Evolutionary conservation across 2,329 filamentous ascomycete species (phyloP), one percentile per base, ranked within the genome.

Genomic region (Fonsecaea erecta): DNA sequence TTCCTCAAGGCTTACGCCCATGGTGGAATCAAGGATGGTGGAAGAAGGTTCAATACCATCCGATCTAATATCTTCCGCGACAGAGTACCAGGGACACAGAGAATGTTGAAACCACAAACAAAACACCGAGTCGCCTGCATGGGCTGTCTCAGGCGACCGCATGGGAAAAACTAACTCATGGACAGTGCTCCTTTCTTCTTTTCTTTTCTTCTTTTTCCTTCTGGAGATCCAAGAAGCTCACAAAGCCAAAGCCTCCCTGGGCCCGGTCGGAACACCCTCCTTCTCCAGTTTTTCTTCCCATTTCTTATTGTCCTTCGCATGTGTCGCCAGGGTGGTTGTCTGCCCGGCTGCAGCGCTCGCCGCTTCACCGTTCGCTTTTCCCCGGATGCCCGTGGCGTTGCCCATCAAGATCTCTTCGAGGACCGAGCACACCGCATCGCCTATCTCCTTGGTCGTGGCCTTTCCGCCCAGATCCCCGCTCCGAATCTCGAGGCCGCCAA

Each of bases 401-500:
- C 55, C 65, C 34, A 63, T 65, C 18, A 71, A 30, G 51, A 72
- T 43, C 18, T 64, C 43, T 24, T 63, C 59, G 24, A 88, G 78
- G 69, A 83, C 83, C 76, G 83, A 83, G 80, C 97, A 97, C 77
- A 99, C 97, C 72, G 95, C 94, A 68, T 86, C 86, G 64, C 95
- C 92, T 79, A 96, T 98, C 84, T 99, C 91, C 82, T 88, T 84
- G 66, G 95, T 99, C 87, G 95, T 96, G 74, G 95, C 87, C 83
- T 92, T 96, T 78, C 95, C 95, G 74, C 95, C 95, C 73, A 99
- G 85, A 81, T 99, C 95, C 75, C 94, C 94, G 35, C 94, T 99
- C 62, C 84, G 78, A 30, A 87, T 74, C 0, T 82, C 82, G 24
- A 80, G 73, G 21, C 84, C 84, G n/a, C 70, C 70, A 79, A 99